Base-by-base conservation (phyloP, 2,329 filamentous ascomycete species). In the Tolypocladium album region DNA sequence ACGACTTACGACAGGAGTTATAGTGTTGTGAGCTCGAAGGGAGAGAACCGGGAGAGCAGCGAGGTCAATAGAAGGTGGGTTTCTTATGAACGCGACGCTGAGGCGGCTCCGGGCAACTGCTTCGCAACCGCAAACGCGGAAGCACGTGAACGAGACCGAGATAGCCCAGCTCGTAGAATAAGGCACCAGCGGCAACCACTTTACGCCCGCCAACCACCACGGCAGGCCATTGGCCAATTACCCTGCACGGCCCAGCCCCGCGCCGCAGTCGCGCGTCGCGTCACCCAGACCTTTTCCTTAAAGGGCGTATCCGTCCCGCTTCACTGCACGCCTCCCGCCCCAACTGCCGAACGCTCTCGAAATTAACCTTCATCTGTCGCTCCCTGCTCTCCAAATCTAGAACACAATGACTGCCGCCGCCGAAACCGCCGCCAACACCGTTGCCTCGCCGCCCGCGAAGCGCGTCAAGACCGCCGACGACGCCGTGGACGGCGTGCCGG, bases 401-500 rank as follows among this genome's bases (percentile, higher is more conserved):
- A 11, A 56, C 64, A 67, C 62, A 42, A 64, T 67, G 64, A 64
- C 69, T 34, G 62, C 67, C 50, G 65, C 65, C 42, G 59, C 72
- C 60, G 61, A 85, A 55, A 81, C 86, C 55, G 84, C 84, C 58
- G 80, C 86, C 47, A 47, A 43, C 34, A 31, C 63, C 39, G 34
- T 57, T 9, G 81, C 82, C 60, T 92, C 89, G 11, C 91, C 90
- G 36, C 85, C 90, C 34, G 81, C 90, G 56, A 96, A 96, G 79
- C 86, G 90, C 70, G 82, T 88, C 69, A 94, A 92, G 79, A 84
- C 85, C 63, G 71, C 64, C 67, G 75, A 65, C 55, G 64, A 71
- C 58, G 69, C 72, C 61, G 73, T 77, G 67, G 71, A 76, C 60
- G 71, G 74, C 55, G 67, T 74, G 3, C 86, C 87, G n/a, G 78